Evolutionary conservation across 2,329 filamentous ascomycete species (phyloP).

Genomic region (Beauveria rudraprayagi): DNA sequence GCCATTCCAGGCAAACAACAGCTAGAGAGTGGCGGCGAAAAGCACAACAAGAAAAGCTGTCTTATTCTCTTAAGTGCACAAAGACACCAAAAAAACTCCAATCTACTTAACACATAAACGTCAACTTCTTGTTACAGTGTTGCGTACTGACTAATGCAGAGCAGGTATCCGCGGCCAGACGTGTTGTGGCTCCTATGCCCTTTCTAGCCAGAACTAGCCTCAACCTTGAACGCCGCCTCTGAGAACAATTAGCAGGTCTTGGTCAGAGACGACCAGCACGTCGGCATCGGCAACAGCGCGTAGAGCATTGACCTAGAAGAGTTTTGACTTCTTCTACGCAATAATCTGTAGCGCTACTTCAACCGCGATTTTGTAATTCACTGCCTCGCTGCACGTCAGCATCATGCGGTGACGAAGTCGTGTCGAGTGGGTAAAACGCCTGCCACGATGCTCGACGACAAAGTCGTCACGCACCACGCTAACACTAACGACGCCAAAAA

Average conservation of each 20-base stretch:
- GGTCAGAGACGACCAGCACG: slow-evolving; percentile 99
- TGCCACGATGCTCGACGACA: slow-evolving; percentile 99
- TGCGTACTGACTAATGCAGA: neutral
- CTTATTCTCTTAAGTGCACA: neutral
- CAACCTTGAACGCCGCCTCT: slow-evolving; percentile 99
- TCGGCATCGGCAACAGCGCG: slow-evolving; percentile 99
- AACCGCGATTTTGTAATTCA: slow-evolving; percentile 97
- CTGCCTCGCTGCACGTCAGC: slow-evolving; percentile 96
- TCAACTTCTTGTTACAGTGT: too few relatives aligned
- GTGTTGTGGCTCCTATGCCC: neutral
- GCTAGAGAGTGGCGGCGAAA: neutral
- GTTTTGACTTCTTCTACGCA: slow-evolving; percentile 96
- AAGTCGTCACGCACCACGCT: slow-evolving; percentile 98
- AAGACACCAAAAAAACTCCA: neutral
- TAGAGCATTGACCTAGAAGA: slow-evolving; percentile 99
- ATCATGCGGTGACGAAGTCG: slow-evolving; percentile 99
- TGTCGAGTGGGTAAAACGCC: slow-evolving; percentile 82
- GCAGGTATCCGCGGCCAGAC: neutral
- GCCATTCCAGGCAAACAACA: neutral
- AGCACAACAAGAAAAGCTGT: neutral
- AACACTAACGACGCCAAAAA: slow-evolving; percentile 93
- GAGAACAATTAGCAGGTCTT: slow-evolving; percentile 98
- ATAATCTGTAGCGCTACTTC: slow-evolving; percentile 95
- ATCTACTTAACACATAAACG: neutral
- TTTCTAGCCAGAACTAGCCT: slow-evolving; percentile 46